Conservation (phyloP, 495 filamentous ascomycete species). For the Penicillium verhagenii region DNA sequence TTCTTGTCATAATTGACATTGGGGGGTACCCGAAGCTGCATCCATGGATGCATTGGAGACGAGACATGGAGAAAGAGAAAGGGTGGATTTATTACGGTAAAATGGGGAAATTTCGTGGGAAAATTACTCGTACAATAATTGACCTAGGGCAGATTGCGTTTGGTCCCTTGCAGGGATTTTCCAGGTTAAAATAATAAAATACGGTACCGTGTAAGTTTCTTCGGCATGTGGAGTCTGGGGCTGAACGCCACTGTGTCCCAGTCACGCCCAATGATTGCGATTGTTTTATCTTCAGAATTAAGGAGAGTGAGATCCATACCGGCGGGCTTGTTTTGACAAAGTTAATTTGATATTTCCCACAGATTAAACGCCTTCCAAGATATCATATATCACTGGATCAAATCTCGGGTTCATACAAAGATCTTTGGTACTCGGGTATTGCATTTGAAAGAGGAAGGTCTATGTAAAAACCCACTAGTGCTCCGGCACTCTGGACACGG, state of each 20-base stretch:
- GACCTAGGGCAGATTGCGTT: no score
- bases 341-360: not conserved
- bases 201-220: constrained; percentile 8
- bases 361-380: not conserved
- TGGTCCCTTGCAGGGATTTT: constrained; percentile 13
- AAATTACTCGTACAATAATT: no score
- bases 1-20: not conserved
- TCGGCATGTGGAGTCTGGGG: constrained; percentile 23
- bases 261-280: constrained; percentile 5
- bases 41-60: constrained; percentile 15
- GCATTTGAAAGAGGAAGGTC: not conserved
- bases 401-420: no score
- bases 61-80: not conserved
- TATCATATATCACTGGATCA: no score
- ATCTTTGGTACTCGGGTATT: not conserved
- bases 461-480: constrained; percentile 1
- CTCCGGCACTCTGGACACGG: constrained; percentile 22
- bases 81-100: not conserved
- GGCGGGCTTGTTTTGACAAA: not conserved
- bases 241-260: constrained; percentile 25
- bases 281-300: not conserved
- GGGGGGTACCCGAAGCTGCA: constrained; percentile 17
- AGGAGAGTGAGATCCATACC: not conserved
- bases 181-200: constrained; percentile 3
- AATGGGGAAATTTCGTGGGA: not conserved